A percentile compares a stretch with the other conserved stretches of the same genome.
These are phyloP conservation scores for Penicillium samsonianum DNA, from an alignment of 495 filamentous ascomycete genomes.

Conservation along the genomic window DNA sequence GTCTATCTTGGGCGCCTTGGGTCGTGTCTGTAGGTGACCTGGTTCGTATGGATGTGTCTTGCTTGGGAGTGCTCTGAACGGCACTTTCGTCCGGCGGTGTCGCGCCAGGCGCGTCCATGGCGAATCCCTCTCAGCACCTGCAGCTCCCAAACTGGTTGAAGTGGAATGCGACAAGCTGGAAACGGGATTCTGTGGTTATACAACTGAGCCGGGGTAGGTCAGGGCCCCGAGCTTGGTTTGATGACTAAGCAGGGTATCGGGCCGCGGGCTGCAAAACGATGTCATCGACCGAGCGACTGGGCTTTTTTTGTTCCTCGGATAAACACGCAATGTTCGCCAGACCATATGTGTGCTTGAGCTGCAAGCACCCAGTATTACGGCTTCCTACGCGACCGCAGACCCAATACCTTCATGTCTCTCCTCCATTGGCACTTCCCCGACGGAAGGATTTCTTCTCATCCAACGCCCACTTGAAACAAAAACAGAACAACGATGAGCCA, in stretches of 20 bases:
- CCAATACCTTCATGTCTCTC: conserved; percentile 45
- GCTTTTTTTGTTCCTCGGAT: not conserved
- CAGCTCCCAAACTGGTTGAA: conserved; percentile 25
- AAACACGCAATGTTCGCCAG: conserved; percentile 39
- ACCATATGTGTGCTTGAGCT: conserved; percentile 36
- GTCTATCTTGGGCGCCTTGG: conserved; percentile 24
- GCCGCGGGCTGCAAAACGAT: conserved; percentile 16
- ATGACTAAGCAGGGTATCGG: conserved; percentile 31
- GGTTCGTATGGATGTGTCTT: conserved; percentile 25
- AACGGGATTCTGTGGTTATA: conserved; percentile 19
- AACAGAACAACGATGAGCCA: conserved; percentile 28
- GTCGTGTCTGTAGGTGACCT: conserved; percentile 23
- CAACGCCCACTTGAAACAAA: conserved; percentile 44
- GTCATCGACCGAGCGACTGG: conserved; percentile 15
- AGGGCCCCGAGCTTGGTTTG: conserved; percentile 15
- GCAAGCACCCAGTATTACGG: conserved; percentile 29
- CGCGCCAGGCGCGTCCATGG: conserved; percentile 50
- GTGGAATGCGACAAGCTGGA: conserved; percentile 26
- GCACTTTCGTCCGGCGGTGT: conserved; percentile 33
- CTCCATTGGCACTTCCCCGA: conserved; percentile 34
- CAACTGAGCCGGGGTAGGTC: conserved; percentile 28
- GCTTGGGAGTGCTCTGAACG: conserved; percentile 22
- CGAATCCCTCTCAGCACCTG: conserved; percentile 37
- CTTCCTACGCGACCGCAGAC: conserved; percentile 29
- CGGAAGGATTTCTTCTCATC: conserved; percentile 55